Evolutionary conservation across 768 basidiomycete genomes (phyloP).

Genomic region (Arthromyces matolae): DNA sequence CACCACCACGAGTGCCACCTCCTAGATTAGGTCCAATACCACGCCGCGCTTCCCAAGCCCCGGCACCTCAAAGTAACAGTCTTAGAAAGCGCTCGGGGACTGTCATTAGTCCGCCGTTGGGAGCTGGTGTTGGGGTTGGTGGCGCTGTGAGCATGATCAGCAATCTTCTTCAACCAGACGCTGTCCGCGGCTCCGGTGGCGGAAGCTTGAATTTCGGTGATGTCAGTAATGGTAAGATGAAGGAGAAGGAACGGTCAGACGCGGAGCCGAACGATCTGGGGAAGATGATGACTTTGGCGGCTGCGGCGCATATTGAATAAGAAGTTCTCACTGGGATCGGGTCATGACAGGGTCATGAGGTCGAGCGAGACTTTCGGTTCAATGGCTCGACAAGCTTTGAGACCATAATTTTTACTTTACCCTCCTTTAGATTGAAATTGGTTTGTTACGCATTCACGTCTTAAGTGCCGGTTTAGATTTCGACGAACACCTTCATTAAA

Average conservation of each 20-base stretch:
- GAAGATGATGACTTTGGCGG: constrained; percentile 22
- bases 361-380: no score
- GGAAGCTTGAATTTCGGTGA: constrained; percentile 22
- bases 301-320: constrained; percentile 28
- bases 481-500: no score
- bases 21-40: constrained; percentile 17
- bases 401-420: no score
- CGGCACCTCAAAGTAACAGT: constrained; percentile 20
- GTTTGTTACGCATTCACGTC: no score
- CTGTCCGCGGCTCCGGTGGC: constrained; percentile 17
- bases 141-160: constrained; percentile 19
- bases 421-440: no score
- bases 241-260: constrained; percentile 6
- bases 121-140: constrained; percentile 18
- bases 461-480: no score
- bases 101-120: constrained; percentile 20
- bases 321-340: constrained; percentile 4
- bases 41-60: constrained; percentile 25
- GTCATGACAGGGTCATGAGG: neutral
- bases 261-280: constrained; percentile 12
- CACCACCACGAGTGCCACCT: constrained; percentile 2
- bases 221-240: no score
- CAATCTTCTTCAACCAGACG: constrained; percentile 12
- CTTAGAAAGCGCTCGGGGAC: constrained; percentile 32
- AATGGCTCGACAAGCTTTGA: no score